A percentile compares a stretch with the other conserved stretches of the same genome.
phyloP scores from a whole-genome alignment of 805 yeast species.

The Saturnispora kantuleensis region DNA sequence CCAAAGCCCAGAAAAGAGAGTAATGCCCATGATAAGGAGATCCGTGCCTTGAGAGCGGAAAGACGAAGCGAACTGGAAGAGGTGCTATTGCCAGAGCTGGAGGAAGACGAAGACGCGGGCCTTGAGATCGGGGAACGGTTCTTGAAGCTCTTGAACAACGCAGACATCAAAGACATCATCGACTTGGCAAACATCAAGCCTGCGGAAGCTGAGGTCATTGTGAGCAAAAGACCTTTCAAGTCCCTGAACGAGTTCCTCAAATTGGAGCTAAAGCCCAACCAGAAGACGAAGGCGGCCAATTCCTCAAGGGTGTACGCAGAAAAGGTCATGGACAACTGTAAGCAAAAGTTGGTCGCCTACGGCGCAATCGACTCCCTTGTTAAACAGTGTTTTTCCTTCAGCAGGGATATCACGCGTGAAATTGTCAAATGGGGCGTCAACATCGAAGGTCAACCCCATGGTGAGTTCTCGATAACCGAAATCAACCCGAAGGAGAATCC shows the following conservation, averaged over 20 bases:
- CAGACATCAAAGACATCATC: slow-evolving; percentile 62
- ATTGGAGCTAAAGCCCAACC: slow-evolving; percentile 34
- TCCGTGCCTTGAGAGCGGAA: slow-evolving; percentile 10
- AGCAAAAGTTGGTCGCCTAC: slow-evolving; percentile 71
- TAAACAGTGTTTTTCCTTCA: slow-evolving; percentile 70
- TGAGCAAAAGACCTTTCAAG: slow-evolving; percentile 61
- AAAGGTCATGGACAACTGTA: slow-evolving; percentile 60
- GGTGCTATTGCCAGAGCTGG: slow-evolving; percentile 23
- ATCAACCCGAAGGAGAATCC: slow-evolving; percentile 27
- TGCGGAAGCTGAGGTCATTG: slow-evolving; percentile 51
- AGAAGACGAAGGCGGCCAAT: slow-evolving; percentile 9
- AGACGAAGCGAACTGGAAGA: slow-evolving; percentile 27
- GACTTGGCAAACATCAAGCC: slow-evolving; percentile 71
- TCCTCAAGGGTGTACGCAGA: slow-evolving; percentile 42
- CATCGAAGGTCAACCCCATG: slow-evolving; percentile 43
- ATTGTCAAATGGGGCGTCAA: slow-evolving; percentile 86
- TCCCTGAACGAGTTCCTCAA: slow-evolving; percentile 51
- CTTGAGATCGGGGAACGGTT: slow-evolving; percentile 52
- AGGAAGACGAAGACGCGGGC: slow-evolving; percentile 20
- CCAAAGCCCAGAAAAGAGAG: not conserved
- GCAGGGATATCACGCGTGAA: slow-evolving; percentile 57
- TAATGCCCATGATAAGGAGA: not conserved
- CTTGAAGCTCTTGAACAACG: slow-evolving; percentile 68
- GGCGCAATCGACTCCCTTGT: slow-evolving; percentile 92
- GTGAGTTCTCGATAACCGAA: slow-evolving; percentile 59